phyloP scores from a whole-genome alignment of 768 basidiomycete genomes.

The Agaricus blazei region DNA sequence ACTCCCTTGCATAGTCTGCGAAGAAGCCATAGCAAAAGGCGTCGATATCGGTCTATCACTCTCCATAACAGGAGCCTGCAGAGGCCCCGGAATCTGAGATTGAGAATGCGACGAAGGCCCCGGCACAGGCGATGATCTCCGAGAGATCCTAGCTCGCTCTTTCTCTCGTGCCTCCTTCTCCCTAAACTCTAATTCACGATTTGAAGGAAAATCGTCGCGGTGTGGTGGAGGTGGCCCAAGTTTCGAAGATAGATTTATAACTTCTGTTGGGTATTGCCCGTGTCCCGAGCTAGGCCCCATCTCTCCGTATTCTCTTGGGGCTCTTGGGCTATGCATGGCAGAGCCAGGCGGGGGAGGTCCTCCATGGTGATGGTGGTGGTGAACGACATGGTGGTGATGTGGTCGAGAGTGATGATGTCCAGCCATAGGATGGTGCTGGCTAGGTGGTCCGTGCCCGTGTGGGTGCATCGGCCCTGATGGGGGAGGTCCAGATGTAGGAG shows the following conservation, averaged over 20 bases:
- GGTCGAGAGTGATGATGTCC: slow-evolving; percentile 43
- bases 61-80: slow-evolving; percentile 21
- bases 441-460: slow-evolving; percentile 19
- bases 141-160: slow-evolving; percentile 13
- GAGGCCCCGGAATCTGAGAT: background rate
- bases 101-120: slow-evolving; percentile 7
- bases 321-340: slow-evolving; percentile 15
- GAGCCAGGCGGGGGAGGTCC: slow-evolving; percentile 2
- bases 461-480: slow-evolving; percentile 15
- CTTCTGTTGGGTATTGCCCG: slow-evolving; percentile 41
- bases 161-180: slow-evolving; percentile 15
- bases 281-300: slow-evolving; percentile 29
- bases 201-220: slow-evolving; percentile 30
- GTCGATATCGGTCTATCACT: slow-evolving; percentile 49
- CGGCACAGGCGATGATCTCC: slow-evolving; percentile 12
- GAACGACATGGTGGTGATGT: slow-evolving; percentile 50
- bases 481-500: slow-evolving; percentile 19
- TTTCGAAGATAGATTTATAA: slow-evolving; percentile 45
- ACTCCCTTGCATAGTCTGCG: slow-evolving; percentile 30
- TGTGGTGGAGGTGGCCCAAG: slow-evolving; percentile 22
- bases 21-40: slow-evolving; percentile 49
- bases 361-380: slow-evolving; percentile 35
- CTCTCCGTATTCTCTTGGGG: slow-evolving; percentile 26
- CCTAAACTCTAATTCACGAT: slow-evolving; percentile 13
- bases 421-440: slow-evolving; percentile 26